Conservation (phyloP, 305 asterid genomes). For the Solanum hybrid region DNA sequence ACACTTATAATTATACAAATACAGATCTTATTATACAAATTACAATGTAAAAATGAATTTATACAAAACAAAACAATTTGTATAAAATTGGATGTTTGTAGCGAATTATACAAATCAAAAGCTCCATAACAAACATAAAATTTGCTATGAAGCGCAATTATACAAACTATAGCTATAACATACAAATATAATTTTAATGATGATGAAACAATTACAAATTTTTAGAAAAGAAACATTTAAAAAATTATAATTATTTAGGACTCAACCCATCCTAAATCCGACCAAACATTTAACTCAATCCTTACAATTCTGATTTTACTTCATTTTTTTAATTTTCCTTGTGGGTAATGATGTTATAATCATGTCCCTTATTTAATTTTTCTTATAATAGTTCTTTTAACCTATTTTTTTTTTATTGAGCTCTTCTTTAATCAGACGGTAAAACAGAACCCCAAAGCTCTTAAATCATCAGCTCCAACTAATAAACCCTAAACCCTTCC, state of each 20-base stretch:
- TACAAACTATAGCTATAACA: too few relatives aligned
- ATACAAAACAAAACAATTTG: too few relatives aligned
- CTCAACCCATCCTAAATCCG: background rate
- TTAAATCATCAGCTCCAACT: background rate
- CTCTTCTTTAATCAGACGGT: background rate
- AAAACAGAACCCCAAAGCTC: background rate
- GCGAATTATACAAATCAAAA: too few relatives aligned
- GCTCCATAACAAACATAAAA: too few relatives aligned
- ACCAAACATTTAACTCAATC: background rate
- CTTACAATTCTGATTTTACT: background rate
- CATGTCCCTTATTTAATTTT: background rate
- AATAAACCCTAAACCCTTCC: conserved; percentile 3
- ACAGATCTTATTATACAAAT: too few relatives aligned
- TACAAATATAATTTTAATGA: too few relatives aligned
- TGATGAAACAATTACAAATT: background rate
- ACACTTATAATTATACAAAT: too few relatives aligned
- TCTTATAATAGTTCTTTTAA: background rate
- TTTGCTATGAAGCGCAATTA: too few relatives aligned
- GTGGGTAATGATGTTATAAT: background rate
- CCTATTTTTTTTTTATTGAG: background rate
- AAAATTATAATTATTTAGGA: background rate
- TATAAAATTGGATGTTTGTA: too few relatives aligned
- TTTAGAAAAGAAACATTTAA: too few relatives aligned
- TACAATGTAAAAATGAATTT: too few relatives aligned
- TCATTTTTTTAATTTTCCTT: background rate